Conservation (phyloP, 331 rosid species). For the Rosa hybrid region DNA sequence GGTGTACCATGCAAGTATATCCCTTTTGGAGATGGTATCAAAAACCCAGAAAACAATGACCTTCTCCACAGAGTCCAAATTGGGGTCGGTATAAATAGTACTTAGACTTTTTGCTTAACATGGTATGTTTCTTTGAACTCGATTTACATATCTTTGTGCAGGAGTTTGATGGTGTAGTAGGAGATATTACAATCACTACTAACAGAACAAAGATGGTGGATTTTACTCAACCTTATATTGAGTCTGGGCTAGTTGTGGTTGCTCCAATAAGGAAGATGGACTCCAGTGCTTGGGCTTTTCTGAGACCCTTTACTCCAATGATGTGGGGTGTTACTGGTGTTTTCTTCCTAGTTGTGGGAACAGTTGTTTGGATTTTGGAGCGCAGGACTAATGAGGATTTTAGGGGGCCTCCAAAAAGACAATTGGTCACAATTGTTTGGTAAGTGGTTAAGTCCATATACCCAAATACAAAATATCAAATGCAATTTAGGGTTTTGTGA, state of each 20-base stretch:
- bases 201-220: slow-evolving; percentile 67
- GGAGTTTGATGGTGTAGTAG: slow-evolving; percentile 61
- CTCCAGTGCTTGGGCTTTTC: slow-evolving; percentile 73
- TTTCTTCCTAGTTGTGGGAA: slow-evolving; percentile 57
- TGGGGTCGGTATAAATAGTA: slow-evolving; percentile 45
- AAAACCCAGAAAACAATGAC: slow-evolving; percentile 8
- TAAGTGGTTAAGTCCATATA: slow-evolving; percentile 10
- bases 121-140: neutral
- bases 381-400: slow-evolving; percentile 56
- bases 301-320: slow-evolving; percentile 60
- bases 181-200: slow-evolving; percentile 66
- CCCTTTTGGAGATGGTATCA: slow-evolving; percentile 34
- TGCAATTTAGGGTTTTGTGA: neutral
- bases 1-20: slow-evolving; percentile 28
- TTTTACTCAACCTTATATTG: slow-evolving; percentile 72
- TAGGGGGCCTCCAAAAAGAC: slow-evolving; percentile 56
- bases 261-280: slow-evolving; percentile 57
- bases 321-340: slow-evolving; percentile 65
- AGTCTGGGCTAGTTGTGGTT: slow-evolving; percentile 64
- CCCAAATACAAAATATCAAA: neutral
- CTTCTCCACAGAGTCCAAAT: slow-evolving; percentile 31
- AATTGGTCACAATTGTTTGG: slow-evolving; percentile 58
- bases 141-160: slow-evolving; percentile 11
- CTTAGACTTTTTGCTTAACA: neutral
- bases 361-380: slow-evolving; percentile 70